Conservation (phyloP, 2,329 filamentous ascomycete species). For the Xylariaceae sp. region DNA sequence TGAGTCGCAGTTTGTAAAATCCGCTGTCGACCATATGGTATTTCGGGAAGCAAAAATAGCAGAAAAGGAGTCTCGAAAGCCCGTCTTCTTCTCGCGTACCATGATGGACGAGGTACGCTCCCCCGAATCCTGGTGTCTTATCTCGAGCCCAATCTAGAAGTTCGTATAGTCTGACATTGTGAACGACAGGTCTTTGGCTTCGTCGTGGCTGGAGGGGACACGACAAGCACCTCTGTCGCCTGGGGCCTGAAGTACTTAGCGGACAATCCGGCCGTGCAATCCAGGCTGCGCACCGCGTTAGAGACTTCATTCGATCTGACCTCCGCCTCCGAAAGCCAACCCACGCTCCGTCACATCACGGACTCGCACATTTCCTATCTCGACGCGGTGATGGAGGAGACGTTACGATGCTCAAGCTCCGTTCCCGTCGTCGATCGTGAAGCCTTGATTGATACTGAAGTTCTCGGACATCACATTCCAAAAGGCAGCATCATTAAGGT, state of each 20-base stretch:
- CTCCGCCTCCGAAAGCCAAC: not conserved
- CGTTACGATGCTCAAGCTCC: conserved; percentile 36
- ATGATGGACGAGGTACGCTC: conserved; percentile 9
- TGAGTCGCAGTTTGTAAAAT: not conserved
- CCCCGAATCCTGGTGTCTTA: not conserved
- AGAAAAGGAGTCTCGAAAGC: not conserved
- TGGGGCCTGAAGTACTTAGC: conserved; percentile 10
- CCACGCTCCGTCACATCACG: conserved; percentile 3
- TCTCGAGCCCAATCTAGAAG: not conserved
- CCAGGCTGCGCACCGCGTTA: not conserved
- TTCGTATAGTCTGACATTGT: too few species aligned
- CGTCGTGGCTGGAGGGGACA: conserved; percentile 19
- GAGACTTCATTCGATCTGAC: not conserved
- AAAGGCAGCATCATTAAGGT: conserved; percentile 39
- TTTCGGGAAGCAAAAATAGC: not conserved
- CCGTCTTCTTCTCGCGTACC: not conserved
- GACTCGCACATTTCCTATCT: conserved; percentile 39
- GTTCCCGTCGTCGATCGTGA: conserved; percentile 33
- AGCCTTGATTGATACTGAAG: conserved; percentile 34
- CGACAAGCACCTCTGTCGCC: conserved; percentile 9
- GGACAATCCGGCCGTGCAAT: not conserved
- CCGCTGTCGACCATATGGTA: conserved; percentile 8
- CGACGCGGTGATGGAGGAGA: conserved; percentile 43
- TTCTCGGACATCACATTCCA: conserved; percentile 39
- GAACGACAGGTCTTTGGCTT: conserved; percentile 22